These are phyloP conservation scores for Pseudonitzschia multistriata DNA, from an alignment of 108 stramenopile genomes.

Conservation along the genomic window DNA sequence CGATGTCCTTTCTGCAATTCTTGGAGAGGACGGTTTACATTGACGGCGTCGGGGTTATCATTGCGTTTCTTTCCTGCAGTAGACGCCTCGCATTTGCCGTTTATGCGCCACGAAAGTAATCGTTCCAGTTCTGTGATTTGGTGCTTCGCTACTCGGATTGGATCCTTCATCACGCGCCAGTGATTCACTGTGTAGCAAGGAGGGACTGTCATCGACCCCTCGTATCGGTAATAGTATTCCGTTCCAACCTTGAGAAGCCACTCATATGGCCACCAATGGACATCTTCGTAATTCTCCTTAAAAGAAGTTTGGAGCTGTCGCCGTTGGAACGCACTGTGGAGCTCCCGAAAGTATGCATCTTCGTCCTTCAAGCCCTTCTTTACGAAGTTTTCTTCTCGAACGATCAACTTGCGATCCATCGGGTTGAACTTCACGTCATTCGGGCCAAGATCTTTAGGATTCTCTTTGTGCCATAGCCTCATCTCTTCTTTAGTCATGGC, in stretches of 20 bases:
- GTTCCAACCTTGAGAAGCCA: constrained; percentile 53
- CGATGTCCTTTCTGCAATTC: constrained; percentile 33
- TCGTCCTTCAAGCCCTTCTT: constrained; percentile 29
- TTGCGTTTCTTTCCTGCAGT: constrained; percentile 40
- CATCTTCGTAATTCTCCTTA: constrained; percentile 33
- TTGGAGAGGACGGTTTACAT: constrained; percentile 46
- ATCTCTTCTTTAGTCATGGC: constrained; percentile 2
- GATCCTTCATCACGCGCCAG: constrained; percentile 61
- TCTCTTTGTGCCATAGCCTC: constrained; percentile 13
- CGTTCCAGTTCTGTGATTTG: constrained; percentile 49
- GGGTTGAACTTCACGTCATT: constrained; percentile 6
- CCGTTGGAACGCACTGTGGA: constrained; percentile 8
- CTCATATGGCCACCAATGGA: constrained; percentile 45
- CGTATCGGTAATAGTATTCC: constrained; percentile 60
- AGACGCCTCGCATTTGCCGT: constrained; percentile 40
- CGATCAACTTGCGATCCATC: constrained; percentile 12
- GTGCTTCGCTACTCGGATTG: constrained; percentile 44
- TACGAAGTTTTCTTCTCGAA: constrained; percentile 38
- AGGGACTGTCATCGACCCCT: constrained; percentile 46
- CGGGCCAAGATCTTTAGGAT: constrained; percentile 1
- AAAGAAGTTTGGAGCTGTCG: constrained; percentile 20
- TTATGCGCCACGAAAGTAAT: constrained; percentile 40
- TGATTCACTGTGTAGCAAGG: constrained; percentile 49
- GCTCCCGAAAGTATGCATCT: constrained; percentile 37
- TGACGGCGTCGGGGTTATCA: constrained; percentile 30